A percentile compares a stretch with the other conserved stretches of the same genome.
Conservation (phyloP, 257 asterid species). For the Plantago major region DNA sequence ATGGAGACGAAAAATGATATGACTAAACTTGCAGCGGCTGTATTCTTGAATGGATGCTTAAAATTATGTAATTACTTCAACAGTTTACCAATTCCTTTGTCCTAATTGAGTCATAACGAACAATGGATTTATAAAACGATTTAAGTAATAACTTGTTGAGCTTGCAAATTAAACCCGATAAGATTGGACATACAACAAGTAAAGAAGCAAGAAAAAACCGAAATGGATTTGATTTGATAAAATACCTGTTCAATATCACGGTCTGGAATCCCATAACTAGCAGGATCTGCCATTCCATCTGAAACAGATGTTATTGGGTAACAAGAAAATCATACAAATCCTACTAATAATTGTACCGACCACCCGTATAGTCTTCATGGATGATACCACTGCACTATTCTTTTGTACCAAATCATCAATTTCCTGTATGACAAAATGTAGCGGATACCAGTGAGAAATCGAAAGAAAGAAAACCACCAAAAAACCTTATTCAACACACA, state of each 20-base stretch:
- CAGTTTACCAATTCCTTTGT: no score
- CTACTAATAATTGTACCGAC: conserved; percentile 38
- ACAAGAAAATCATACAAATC: conserved; percentile 36
- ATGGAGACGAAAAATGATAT: no score
- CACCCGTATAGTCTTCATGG: conserved; percentile 62
- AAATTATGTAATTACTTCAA: no score
- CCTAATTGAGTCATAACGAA: no score
- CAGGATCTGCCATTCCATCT: conserved; percentile 99
- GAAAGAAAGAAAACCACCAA: background rate
- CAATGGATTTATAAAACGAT: no score
- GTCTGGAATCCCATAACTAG: conserved; percentile 69
- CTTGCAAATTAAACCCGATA: background rate
- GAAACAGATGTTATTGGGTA: conserved; percentile 57
- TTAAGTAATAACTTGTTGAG: no score
- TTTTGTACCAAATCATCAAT: conserved; percentile 14
- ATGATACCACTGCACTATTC: conserved; percentile 4
- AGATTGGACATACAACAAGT: background rate
- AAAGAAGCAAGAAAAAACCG: background rate
- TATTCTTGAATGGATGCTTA: no score
- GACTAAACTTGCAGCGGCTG: no score
- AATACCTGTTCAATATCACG: conserved; percentile 76
- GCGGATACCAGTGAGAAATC: no score
- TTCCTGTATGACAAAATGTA: no score
- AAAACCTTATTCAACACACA: background rate
- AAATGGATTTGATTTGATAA: no score